Evolutionary conservation across 2,329 filamentous ascomycete species (phyloP), one percentile per base, ranked within the genome.

Genomic region (Emmonsiellopsis sp.): DNA sequence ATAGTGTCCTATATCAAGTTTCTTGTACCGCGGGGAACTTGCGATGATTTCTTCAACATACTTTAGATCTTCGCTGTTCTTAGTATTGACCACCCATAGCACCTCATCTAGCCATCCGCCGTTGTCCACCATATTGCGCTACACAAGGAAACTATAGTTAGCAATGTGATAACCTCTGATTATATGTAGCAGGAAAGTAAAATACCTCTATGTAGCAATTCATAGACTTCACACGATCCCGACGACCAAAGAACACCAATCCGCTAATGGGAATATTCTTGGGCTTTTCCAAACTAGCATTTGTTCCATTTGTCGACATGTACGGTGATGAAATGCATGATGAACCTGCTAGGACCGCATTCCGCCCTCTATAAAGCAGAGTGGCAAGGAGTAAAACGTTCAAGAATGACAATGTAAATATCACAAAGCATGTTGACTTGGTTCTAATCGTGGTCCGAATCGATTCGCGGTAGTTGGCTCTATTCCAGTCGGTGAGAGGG

Each of bases 191-290:
- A 26, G 13, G 37, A 8, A 46, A 3, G 26, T 3, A 53, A 51
- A 45, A 32, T 59, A 72, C 67, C 67, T 71, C 68, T 37, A 74
- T 60, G 55, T 77, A 78, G 55, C 75, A 78, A 55, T 76, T 74
- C 41, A 78, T 59, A 31, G 77, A 70, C 34, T 74, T 70, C 26
- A 76, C 72, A 8, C 71, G 70, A 53, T 67, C 63, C 49, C 69
- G 70, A 13, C 75, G 69, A 16, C 74, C 75, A 55, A 68, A 77
- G 54, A 77, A 77, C 0, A 77, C 71, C 53, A 77, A 65, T 13
- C 67, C 75, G 54, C 76, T 67, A n/a, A 77, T 62, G 13, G 46
- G 38, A 30, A 54, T 38, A 41, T 54, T 44, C 15, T 54, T 42
- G 8, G 53, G 53, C 13, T 54, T 54, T 6, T 51, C 35, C 7